phyloP scores from a whole-genome alignment of 257 asterid genomes.

The Salvia splendens region DNA sequence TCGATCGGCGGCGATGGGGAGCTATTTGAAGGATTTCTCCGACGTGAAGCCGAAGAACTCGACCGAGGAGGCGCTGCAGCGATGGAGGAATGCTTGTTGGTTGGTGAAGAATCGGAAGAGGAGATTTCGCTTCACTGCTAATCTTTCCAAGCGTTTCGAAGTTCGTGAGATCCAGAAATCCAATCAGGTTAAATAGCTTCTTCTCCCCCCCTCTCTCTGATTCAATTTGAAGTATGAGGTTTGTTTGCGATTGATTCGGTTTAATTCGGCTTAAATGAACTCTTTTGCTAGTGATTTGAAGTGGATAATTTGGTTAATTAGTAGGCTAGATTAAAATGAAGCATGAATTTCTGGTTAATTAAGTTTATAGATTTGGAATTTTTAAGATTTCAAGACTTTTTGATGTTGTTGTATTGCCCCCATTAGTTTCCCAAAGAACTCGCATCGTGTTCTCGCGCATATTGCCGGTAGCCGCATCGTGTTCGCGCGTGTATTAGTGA shows the following conservation, averaged over 20 bases:
- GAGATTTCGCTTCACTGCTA: conserved; percentile 82
- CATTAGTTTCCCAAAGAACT: too few relatives aligned
- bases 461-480: too few relatives aligned
- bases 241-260: background rate
- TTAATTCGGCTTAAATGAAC: background rate
- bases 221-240: background rate
- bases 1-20: conserved; percentile 49
- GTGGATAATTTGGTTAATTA: background rate
- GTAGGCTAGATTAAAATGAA: background rate
- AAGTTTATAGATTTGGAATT: background rate
- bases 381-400: background rate
- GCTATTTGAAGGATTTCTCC: conserved; percentile 58
- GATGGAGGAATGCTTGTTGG: conserved; percentile 86
- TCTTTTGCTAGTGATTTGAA: background rate
- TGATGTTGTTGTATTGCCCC: too few relatives aligned
- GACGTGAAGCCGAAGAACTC: conserved; percentile 88
- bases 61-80: conserved; percentile 83
- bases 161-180: conserved; percentile 85
- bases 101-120: conserved; percentile 81
- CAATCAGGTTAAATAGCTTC: conserved; percentile 56
- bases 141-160: conserved; percentile 73
- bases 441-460: too few relatives aligned
- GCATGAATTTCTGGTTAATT: background rate
- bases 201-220: background rate
- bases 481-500: too few relatives aligned